These are phyloP conservation scores for Brassica napus DNA, from an alignment of 345 rosid genomes.

Conservation along the genomic window DNA sequence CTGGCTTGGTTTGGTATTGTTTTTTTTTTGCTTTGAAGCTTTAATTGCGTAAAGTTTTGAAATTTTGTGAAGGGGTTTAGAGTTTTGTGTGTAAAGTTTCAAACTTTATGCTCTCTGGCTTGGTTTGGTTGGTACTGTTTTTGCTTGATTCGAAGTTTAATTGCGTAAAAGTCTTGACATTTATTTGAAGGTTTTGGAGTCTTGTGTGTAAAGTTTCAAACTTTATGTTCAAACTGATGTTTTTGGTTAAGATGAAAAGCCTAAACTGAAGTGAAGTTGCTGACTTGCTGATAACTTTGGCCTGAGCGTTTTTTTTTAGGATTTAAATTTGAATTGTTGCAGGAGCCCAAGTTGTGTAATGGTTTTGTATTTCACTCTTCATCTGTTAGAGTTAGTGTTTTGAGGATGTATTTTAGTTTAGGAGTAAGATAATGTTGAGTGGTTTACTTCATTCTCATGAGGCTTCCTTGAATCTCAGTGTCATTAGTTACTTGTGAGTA, in stretches of 20 bases:
- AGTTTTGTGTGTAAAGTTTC: constrained; percentile 2
- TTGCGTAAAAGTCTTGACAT: background rate
- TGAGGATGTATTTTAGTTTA: no score
- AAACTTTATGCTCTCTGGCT: constrained; percentile 5
- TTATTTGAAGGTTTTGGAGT: background rate
- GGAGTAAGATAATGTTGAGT: background rate
- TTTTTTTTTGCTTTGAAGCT: background rate
- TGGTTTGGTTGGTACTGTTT: no score
- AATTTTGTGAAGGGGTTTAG: background rate
- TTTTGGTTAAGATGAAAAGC: constrained; percentile 10
- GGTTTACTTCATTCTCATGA: background rate
- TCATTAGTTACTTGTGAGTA: background rate
- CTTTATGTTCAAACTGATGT: background rate
- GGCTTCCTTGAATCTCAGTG: background rate
- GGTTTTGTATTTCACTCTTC: constrained; percentile 14
- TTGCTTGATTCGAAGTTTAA: no score
- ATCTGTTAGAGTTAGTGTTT: background rate
- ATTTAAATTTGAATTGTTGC: constrained; percentile 16
- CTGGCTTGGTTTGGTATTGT: no score
- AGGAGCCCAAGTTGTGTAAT: background rate
- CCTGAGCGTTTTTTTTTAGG: no score
- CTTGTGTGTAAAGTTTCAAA: constrained; percentile 2
- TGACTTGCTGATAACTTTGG: no score
- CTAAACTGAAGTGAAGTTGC: no score
- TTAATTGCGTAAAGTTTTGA: background rate